These are phyloP conservation scores for Stagonosporopsis vannaccii DNA, from an alignment of 2,329 filamentous ascomycete species.

Conservation along the genomic window DNA sequence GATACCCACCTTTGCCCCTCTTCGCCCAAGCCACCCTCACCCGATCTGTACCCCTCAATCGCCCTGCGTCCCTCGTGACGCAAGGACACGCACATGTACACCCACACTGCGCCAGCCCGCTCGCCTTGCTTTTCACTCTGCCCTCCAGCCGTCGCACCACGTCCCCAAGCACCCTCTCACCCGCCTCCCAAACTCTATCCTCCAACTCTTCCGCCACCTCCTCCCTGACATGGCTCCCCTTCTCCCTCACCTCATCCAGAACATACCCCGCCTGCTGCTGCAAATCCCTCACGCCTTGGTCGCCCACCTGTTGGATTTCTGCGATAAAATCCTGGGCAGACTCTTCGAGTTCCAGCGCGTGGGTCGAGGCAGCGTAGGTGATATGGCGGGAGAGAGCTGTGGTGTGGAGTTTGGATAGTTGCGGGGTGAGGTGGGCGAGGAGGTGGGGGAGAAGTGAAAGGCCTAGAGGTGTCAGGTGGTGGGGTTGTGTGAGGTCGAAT, in stretches of 20 bases:
- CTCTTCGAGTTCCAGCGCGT: neutral
- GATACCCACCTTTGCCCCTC: neutral
- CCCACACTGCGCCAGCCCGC: no score
- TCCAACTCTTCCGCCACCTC: neutral
- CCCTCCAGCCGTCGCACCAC: neutral
- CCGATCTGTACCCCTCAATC: neutral
- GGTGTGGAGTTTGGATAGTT: constrained; percentile 2
- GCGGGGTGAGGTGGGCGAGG: neutral
- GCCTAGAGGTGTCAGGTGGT: neutral
- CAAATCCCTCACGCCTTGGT: neutral
- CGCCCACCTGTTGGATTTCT: neutral
- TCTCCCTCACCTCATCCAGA: neutral
- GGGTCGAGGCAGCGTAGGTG: neutral
- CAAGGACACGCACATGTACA: neutral
- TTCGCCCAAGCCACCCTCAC: neutral
- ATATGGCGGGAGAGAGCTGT: neutral
- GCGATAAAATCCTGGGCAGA: neutral
- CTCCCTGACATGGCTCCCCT: neutral
- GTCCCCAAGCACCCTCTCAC: neutral
- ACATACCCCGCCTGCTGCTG: neutral
- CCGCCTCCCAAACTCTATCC: neutral
- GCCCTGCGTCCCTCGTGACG: neutral
- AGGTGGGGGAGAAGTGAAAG: neutral
- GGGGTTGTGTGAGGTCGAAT: neutral
- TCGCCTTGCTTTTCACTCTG: neutral